Conservation (phyloP, 257 asterid genomes). For the Coffea eugenioides region DNA sequence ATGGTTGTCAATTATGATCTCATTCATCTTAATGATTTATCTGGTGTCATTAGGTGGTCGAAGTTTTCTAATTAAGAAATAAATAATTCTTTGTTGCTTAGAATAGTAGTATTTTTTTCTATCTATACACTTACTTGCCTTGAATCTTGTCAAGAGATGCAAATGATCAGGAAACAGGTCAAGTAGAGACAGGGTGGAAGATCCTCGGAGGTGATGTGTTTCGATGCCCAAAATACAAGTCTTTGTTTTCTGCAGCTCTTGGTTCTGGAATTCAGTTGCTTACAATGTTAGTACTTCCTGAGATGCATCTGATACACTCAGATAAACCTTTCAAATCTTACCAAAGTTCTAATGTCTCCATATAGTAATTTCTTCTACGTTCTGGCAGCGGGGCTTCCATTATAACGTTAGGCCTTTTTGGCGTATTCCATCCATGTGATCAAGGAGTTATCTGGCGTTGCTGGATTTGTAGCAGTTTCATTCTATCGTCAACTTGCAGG, state of each 20-base stretch:
- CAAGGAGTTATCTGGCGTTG: constrained; percentile 19
- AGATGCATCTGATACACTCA: neutral
- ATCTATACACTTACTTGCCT: neutral
- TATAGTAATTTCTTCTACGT: neutral
- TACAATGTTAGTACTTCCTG: neutral
- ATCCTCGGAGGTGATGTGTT: constrained; percentile 15
- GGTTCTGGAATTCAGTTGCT: constrained; percentile 20
- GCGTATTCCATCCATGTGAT: constrained; percentile 15
- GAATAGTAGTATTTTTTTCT: neutral
- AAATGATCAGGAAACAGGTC: neutral
- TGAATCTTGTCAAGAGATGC: neutral
- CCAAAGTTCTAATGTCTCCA: neutral
- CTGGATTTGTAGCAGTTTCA: constrained; percentile 21
- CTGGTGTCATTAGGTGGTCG: no score
- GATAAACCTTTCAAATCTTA: neutral
- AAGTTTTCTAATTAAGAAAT: no score
- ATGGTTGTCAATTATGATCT: no score
- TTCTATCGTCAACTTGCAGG: constrained; percentile 25
- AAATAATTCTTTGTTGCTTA: no score
- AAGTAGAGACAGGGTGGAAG: constrained; percentile 15
- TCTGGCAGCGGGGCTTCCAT: neutral
- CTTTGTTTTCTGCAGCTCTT: constrained; percentile 16
- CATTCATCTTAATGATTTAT: no score
- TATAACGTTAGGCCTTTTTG: neutral
- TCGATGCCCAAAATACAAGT: neutral